Percentiles rank a stretch among this genome's conserved stretches.
phyloP scores from a whole-genome alignment of 208 protist genomes.

The Trypanosoma platydactyli region DNA sequence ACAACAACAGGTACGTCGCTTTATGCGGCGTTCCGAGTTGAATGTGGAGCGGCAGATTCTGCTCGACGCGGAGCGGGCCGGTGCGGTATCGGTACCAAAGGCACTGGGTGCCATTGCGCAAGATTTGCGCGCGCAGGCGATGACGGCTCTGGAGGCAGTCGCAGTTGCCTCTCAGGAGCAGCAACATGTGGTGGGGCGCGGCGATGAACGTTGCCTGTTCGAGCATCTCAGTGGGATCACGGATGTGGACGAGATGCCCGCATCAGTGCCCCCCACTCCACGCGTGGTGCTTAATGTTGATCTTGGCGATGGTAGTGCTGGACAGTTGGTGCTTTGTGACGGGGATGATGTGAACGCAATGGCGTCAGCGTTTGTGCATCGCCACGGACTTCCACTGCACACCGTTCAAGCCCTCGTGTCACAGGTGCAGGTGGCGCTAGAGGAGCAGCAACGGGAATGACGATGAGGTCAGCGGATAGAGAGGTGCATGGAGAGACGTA shows the following conservation, averaged over 20 bases:
- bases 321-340: slow-evolving; percentile 1
- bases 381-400: slow-evolving; percentile 13
- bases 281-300: slow-evolving; percentile 7
- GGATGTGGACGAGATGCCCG: neutral
- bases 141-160: neutral
- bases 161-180: neutral
- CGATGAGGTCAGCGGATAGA: neutral
- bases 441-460: neutral
- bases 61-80: slow-evolving; percentile 3
- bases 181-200: neutral
- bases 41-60: slow-evolving; percentile 1
- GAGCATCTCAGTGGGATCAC: neutral
- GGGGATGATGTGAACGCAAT: slow-evolving; percentile 11
- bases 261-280: neutral
- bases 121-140: neutral
- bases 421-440: neutral
- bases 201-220: neutral
- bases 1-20: neutral
- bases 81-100: neutral
- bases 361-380: slow-evolving; percentile 9
- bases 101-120: neutral
- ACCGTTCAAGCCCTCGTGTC: neutral
- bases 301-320: slow-evolving; percentile 6
- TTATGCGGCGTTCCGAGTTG: slow-evolving; percentile 16
- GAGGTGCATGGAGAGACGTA: neutral